Evolutionary conservation across 1,139 yeast species (phyloP).

Genomic region (Geotrichum cucujoidarum): DNA sequence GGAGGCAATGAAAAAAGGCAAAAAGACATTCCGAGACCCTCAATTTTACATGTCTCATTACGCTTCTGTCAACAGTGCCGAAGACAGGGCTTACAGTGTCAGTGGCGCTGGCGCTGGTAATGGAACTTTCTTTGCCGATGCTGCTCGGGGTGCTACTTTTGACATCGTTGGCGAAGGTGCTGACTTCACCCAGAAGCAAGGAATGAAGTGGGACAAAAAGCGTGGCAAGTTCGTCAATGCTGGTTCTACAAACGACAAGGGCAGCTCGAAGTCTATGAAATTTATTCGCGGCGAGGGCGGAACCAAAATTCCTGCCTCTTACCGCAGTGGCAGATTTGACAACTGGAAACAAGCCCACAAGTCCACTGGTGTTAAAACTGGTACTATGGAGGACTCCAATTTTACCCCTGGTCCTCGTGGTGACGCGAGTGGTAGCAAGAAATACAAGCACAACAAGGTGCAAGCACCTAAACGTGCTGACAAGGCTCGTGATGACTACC

Average conservation of each 20-base stretch:
- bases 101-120: slow-evolving; percentile 33
- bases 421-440: slow-evolving; percentile 31
- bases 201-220: slow-evolving; percentile 90
- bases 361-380: slow-evolving; percentile 47
- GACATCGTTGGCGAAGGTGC: slow-evolving; percentile 73
- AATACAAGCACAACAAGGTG: slow-evolving; percentile 65
- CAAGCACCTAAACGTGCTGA: slow-evolving; percentile 89
- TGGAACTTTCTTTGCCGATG: slow-evolving; percentile 66
- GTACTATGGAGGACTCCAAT: slow-evolving; percentile 44
- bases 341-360: slow-evolving; percentile 81
- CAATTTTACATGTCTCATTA: slow-evolving; percentile 81
- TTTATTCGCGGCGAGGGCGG: slow-evolving; percentile 95
- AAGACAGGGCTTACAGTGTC: slow-evolving; percentile 69
- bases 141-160: slow-evolving; percentile 78
- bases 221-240: slow-evolving; percentile 85
- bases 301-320: slow-evolving; percentile 85
- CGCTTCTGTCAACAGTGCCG: slow-evolving; percentile 64
- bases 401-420: slow-evolving; percentile 25
- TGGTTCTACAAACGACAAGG: slow-evolving; percentile 53
- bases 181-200: slow-evolving; percentile 53
- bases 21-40: slow-evolving; percentile 58
- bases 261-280: slow-evolving; percentile 40
- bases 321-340: slow-evolving; percentile 85
- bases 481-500: slow-evolving; percentile 80
- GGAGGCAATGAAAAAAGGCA: slow-evolving; percentile 37